phyloP scores from a whole-genome alignment of 1,284 basidiomycete species.

The Thelephora terrestris region DNA sequence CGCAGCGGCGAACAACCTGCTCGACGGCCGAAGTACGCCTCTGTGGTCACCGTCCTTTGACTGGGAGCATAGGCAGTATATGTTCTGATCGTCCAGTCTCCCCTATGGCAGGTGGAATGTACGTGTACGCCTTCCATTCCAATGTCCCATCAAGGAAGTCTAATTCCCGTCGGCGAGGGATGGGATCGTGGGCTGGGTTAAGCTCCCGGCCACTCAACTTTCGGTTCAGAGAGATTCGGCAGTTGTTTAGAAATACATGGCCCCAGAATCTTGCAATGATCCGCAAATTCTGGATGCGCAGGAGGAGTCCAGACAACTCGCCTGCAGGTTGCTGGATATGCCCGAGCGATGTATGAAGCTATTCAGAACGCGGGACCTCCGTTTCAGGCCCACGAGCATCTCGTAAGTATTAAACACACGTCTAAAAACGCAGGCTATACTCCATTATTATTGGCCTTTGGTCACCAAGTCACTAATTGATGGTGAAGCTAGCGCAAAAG shows the following conservation, averaged over 20 bases:
- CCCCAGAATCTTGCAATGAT: conserved; percentile 23
- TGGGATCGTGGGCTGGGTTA: conserved; percentile 34
- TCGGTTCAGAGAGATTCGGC: conserved; percentile 30
- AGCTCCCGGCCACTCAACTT: conserved; percentile 23
- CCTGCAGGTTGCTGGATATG: conserved; percentile 22
- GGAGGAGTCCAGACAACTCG: conserved; percentile 22
- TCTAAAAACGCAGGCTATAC: conserved; percentile 26
- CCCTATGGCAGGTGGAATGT: conserved; percentile 35
- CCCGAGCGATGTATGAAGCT: conserved; percentile 23
- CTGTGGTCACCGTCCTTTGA: not conserved
- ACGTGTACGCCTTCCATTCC: conserved; percentile 17
- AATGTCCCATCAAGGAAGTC: not conserved
- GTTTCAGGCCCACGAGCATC: conserved; percentile 2
- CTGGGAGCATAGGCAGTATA: conserved; percentile 17
- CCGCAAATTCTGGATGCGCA: conserved; percentile 18
- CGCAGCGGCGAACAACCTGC: conserved; percentile 21
- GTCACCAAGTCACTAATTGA: conserved; percentile 22
- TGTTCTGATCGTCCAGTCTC: conserved; percentile 32
- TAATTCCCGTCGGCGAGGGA: conserved; percentile 22
- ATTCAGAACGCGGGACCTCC: conserved; percentile 21
- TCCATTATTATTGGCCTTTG: conserved; percentile 29
- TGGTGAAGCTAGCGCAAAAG: conserved; percentile 30
- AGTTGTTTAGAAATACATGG: conserved; percentile 31
- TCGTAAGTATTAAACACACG: conserved; percentile 5
- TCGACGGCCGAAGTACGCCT: conserved; percentile 20